A percentile compares a stretch with the other conserved stretches of the same genome.
Conservation (phyloP, 306 rosid species). For the Begonia peltatifolia region DNA sequence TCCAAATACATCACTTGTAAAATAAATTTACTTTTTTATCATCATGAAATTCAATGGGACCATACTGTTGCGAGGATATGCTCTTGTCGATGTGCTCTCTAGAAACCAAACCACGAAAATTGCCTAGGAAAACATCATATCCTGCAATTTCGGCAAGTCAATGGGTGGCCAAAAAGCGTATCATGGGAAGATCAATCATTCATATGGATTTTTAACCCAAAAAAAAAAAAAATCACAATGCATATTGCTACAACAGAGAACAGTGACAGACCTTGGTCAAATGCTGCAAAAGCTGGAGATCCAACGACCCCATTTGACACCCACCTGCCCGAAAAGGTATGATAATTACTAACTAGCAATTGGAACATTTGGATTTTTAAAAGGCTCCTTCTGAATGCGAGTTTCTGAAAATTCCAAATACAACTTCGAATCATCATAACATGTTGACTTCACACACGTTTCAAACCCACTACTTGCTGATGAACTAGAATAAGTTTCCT, state of each 20-base stretch:
- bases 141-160: conserved; percentile 30
- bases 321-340: conserved; percentile 37
- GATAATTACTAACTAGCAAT: too few relatives aligned
- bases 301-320: conserved; percentile 96
- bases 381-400: too few relatives aligned
- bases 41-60: neutral
- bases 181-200: too few relatives aligned
- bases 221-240: too few relatives aligned
- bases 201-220: too few relatives aligned
- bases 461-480: too few relatives aligned
- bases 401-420: too few relatives aligned
- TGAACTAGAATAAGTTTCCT: too few relatives aligned
- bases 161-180: conserved; percentile 1
- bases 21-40: neutral
- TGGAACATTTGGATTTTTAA: too few relatives aligned
- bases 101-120: conserved; percentile 75
- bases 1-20: neutral
- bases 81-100: conserved; percentile 63
- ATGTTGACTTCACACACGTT: too few relatives aligned
- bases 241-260: neutral
- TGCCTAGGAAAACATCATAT: conserved; percentile 76
- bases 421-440: too few relatives aligned
- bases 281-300: conserved; percentile 97
- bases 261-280: conserved; percentile 66
- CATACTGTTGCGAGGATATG: conserved; percentile 77